Evolutionary conservation across 1,139 yeast species (phyloP).

Genomic region (Candida sp.): DNA sequence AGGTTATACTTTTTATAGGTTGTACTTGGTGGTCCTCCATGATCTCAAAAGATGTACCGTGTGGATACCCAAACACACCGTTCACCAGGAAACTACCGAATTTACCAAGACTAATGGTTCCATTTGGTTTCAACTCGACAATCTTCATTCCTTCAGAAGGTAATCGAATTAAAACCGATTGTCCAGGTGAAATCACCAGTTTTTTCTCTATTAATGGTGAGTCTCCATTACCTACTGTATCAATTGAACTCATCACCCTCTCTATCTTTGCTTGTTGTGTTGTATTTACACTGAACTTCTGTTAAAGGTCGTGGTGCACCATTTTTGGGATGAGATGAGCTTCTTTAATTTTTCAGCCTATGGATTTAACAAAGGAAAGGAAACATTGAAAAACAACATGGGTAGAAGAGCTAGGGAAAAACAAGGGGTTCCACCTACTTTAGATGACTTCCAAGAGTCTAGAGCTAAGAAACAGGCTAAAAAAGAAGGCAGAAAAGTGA

Average conservation of each 20-base stretch:
- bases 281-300: background rate
- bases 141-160: constrained; percentile 82
- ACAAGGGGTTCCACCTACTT: constrained; percentile 86
- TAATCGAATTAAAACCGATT: constrained; percentile 64
- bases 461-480: constrained; percentile 47
- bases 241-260: constrained; percentile 8
- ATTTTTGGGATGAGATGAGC: constrained; percentile 2
- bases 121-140: constrained; percentile 58
- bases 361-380: background rate
- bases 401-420: constrained; percentile 91
- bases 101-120: constrained; percentile 74
- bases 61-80: constrained; percentile 74
- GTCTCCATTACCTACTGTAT: constrained; percentile 2
- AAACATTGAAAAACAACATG: constrained; percentile 37
- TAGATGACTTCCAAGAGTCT: constrained; percentile 72
- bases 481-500: constrained; percentile 25
- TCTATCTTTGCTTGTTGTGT: constrained; percentile 3
- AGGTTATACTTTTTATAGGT: constrained; percentile 41
- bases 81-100: constrained; percentile 82
- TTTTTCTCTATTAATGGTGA: background rate
- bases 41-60: constrained; percentile 90
- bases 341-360: background rate
- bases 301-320: constrained; percentile 1
- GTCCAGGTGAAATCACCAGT: constrained; percentile 37
- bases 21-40: constrained; percentile 51